Percentiles rank a stretch among this genome's conserved stretches.
Evolutionary conservation across 225 moss, liverwort and hornwort species (phyloP).

Genomic region (Marchantia paleacea): DNA sequence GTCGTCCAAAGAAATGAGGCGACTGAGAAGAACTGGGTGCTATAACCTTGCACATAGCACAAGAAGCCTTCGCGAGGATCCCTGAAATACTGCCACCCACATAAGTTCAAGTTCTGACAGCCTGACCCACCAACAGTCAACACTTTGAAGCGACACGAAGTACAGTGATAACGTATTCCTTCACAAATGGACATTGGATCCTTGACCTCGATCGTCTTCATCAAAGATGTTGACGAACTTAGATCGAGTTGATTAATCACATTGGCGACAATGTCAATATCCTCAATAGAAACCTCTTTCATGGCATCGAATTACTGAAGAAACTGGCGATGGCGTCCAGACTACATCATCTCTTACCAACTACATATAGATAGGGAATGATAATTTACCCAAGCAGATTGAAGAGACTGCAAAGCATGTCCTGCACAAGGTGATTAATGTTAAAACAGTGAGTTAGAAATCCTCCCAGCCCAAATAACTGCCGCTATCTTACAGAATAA

Average conservation of each 20-base stretch:
- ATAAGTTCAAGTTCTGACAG: slow-evolving; percentile 22
- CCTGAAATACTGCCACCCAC: slow-evolving; percentile 42
- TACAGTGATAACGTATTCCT: neutral
- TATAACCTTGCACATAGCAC: slow-evolving; percentile 70
- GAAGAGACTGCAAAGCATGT: slow-evolving; percentile 65
- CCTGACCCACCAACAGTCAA: neutral
- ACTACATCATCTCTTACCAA: neutral
- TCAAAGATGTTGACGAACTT: neutral
- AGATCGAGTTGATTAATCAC: neutral
- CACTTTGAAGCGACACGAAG: neutral
- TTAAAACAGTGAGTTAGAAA: slow-evolving; percentile 1
- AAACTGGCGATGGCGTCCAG: neutral
- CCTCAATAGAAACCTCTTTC: neutral
- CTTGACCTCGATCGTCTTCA: neutral
- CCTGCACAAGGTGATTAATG: slow-evolving; percentile 33
- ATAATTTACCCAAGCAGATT: slow-evolving; percentile 58
- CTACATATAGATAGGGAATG: neutral
- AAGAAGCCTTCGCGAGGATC: slow-evolving; percentile 66
- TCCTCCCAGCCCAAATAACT: neutral
- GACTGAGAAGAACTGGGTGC: slow-evolving; percentile 66
- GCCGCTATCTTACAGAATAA: too few species aligned
- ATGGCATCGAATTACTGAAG: neutral
- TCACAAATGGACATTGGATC: neutral
- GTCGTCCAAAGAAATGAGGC: slow-evolving; percentile 74
- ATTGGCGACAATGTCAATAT: too few species aligned